A percentile compares a stretch with the other conserved stretches of the same genome.
phyloP scores from a whole-genome alignment of 2,329 filamentous ascomycete genomes.

The Sordariomycetes sp. region DNA sequence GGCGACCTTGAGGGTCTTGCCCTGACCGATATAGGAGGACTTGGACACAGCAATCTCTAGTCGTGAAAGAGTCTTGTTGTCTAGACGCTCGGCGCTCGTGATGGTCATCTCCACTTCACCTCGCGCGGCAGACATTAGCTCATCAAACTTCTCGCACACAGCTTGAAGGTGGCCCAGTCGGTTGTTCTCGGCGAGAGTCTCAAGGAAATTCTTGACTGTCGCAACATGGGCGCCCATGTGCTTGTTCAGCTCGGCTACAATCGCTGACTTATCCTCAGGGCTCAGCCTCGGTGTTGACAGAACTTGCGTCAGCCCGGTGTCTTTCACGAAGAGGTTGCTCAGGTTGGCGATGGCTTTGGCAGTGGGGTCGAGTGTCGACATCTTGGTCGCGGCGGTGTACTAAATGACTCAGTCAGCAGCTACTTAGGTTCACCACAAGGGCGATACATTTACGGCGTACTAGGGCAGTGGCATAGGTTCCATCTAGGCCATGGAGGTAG shows the following conservation, averaged over 20 bases:
- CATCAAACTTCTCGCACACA: slow-evolving; percentile 76
- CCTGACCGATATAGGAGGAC: slow-evolving; percentile 75
- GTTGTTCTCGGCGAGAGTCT: slow-evolving; percentile 91
- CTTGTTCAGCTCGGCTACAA: slow-evolving; percentile 84
- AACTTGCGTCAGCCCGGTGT: slow-evolving; percentile 68
- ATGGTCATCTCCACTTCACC: slow-evolving; percentile 91
- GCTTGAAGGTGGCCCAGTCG: slow-evolving; percentile 71
- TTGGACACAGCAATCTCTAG: slow-evolving; percentile 83
- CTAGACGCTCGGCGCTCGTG: slow-evolving; percentile 82
- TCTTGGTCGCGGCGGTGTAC: slow-evolving; percentile 95
- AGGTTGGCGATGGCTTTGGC: slow-evolving; percentile 70
- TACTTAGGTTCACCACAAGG: too few species aligned
- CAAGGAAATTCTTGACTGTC: slow-evolving; percentile 89
- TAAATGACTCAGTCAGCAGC: slow-evolving; percentile 22
- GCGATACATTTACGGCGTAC: slow-evolving; percentile 43
- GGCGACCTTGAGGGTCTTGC: slow-evolving; percentile 96
- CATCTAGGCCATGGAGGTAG: slow-evolving; percentile 88
- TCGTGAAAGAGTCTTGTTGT: slow-evolving; percentile 73
- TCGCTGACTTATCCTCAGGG: slow-evolving; percentile 69
- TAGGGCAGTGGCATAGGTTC: slow-evolving; percentile 96
- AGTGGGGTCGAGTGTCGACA: slow-evolving; percentile 71
- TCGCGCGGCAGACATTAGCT: slow-evolving; percentile 76
- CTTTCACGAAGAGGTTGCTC: slow-evolving; percentile 63
- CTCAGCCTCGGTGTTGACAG: slow-evolving; percentile 72
- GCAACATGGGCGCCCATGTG: slow-evolving; percentile 52